phyloP scores from a whole-genome alignment of 805 yeast species.

The Hanseniaspora valbyensis region DNA sequence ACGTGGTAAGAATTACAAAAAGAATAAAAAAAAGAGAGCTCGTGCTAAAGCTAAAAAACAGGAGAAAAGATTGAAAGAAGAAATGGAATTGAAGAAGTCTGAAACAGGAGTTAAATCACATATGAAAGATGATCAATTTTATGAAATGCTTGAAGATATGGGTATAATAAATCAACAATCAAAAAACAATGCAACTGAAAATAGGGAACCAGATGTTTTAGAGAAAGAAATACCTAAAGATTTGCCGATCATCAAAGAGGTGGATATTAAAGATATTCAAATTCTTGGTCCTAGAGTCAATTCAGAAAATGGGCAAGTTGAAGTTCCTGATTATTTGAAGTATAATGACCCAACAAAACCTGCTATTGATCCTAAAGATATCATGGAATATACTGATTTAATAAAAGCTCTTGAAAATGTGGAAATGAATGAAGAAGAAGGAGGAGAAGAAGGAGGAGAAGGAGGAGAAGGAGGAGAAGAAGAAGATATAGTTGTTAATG shows the following conservation, averaged over 20 bases:
- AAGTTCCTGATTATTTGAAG: slow-evolving; percentile 11
- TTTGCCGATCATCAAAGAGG: slow-evolving; percentile 16
- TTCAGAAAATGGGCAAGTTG: slow-evolving; percentile 2
- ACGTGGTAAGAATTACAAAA: slow-evolving; percentile 11
- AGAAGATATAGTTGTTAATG: neutral
- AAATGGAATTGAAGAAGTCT: neutral
- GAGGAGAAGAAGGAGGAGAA: neutral
- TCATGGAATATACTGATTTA: slow-evolving; percentile 26
- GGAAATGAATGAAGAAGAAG: slow-evolving; percentile 23
- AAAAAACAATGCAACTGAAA: neutral
- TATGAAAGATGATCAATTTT: slow-evolving; percentile 9
- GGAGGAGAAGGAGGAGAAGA: neutral
- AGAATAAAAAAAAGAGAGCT: slow-evolving; percentile 10
- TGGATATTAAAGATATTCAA: slow-evolving; percentile 15
- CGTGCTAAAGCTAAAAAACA: neutral
- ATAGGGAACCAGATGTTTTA: neutral
- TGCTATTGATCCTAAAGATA: slow-evolving; percentile 21
- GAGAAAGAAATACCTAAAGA: neutral
- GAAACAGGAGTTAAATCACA: no score
- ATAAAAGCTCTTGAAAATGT: slow-evolving; percentile 22
- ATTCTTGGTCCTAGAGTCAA: slow-evolving; percentile 14
- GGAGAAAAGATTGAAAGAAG: neutral
- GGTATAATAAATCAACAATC: neutral
- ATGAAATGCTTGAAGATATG: slow-evolving; percentile 9
- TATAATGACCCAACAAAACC: slow-evolving; percentile 15